phyloP scores from a whole-genome alignment of 2,329 filamentous ascomycete species.

The Pestalotiopsis sp. region DNA sequence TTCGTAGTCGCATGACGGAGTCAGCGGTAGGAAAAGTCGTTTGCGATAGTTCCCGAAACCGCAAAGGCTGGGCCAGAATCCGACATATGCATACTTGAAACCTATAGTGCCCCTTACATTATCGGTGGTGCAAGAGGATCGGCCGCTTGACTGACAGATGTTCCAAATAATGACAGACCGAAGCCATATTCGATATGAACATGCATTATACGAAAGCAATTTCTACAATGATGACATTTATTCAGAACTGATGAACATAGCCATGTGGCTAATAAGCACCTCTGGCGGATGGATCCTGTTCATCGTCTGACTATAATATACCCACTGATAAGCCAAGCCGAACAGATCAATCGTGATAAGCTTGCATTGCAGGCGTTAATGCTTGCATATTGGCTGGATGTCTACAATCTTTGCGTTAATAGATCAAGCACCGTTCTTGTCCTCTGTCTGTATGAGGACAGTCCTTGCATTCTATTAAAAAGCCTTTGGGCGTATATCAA shows the following conservation, averaged over 20 bases:
- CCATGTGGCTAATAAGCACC: neutral
- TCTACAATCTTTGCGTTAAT: too few species aligned
- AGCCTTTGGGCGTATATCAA: neutral
- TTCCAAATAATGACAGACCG: neutral
- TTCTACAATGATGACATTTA: neutral
- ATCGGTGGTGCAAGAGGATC: neutral
- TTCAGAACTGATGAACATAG: neutral
- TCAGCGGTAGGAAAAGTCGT: neutral
- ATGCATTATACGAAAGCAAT: neutral
- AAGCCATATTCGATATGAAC: neutral
- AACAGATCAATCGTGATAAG: neutral
- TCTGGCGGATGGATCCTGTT: neutral
- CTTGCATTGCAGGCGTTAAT: neutral
- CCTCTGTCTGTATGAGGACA: neutral
- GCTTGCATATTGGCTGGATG: neutral
- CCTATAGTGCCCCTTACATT: neutral
- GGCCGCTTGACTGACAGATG: too few species aligned
- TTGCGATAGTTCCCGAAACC: neutral
- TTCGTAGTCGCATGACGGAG: neutral
- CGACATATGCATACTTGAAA: neutral
- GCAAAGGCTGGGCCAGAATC: neutral
- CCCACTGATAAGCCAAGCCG: neutral
- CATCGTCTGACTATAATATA: neutral
- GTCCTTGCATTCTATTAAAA: neutral
- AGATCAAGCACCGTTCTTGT: too few species aligned